These are phyloP conservation scores for grape (Vitis vinifera) DNA, from an alignment of 164 flowering plant species.

Conservation along the genomic window ASM3070453v1 NC_081805.1:23763501-23764000, in stretches of 20 bases:
- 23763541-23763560: constrained; percentile 96
- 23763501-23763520: constrained; percentile 82
- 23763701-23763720: too few species aligned
- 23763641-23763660: too few species aligned
- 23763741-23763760: neutral
- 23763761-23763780: constrained; percentile 5
- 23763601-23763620: too few species aligned
- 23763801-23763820: constrained; percentile 31
- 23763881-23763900: constrained; percentile 4
- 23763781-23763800: constrained; percentile 21
- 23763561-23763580: neutral
- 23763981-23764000: constrained; percentile 33
- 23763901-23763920: constrained; percentile 6
- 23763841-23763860: constrained; percentile 12
- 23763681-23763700: too few species aligned
- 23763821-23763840: constrained; percentile 22
- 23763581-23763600: too few species aligned
- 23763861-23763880: neutral
- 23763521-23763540: constrained; percentile 87
- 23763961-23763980: constrained; percentile 21
- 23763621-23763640: too few species aligned
- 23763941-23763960: constrained; percentile 49
- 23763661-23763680: too few species aligned
- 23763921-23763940: constrained; percentile 26
- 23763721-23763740: too few species aligned